phyloP scores from a whole-genome alignment of 202 grass and related monocot species.

The Carex sylvatica region DNA sequence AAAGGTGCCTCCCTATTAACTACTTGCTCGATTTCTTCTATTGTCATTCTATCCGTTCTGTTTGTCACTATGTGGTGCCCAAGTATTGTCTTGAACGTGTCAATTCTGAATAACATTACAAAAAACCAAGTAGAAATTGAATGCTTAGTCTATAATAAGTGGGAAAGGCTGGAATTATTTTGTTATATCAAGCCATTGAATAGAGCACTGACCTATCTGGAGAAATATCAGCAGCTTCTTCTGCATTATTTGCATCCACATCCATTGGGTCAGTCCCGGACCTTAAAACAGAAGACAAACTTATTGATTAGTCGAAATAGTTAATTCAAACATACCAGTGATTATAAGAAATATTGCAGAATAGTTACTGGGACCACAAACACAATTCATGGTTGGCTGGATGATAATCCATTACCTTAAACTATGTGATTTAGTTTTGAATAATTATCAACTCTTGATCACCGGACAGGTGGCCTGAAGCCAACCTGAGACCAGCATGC shows the following conservation, averaged over 20 bases:
- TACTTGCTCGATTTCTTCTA: constrained; percentile 64
- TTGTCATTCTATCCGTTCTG: constrained; percentile 66
- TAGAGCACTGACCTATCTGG: constrained; percentile 44
- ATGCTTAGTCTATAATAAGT: constrained; percentile 12
- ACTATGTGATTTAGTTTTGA: neutral
- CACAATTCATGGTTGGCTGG: neutral
- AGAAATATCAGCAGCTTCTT: constrained; percentile 55
- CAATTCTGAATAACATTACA: constrained; percentile 53
- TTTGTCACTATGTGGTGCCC: constrained; percentile 82
- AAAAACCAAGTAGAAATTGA: constrained; percentile 22
- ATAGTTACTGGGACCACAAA: neutral
- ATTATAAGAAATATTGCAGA: neutral
- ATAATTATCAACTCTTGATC: neutral
- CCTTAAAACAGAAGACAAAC: constrained; percentile 37
- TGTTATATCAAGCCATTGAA: constrained; percentile 11
- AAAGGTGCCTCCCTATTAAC: constrained; percentile 57
- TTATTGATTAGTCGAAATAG: neutral
- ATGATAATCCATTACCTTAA: neutral
- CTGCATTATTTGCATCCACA: constrained; percentile 55
- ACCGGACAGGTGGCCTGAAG: constrained; percentile 11
- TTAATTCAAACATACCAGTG: constrained; percentile 12
- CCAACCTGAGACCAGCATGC: neutral
- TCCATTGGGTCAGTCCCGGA: constrained; percentile 62
- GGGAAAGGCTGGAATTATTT: neutral
- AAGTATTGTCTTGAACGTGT: constrained; percentile 60